phyloP scores from a whole-genome alignment of 1,139 yeast genomes.

The Scheffersomyces lignicola region DNA sequence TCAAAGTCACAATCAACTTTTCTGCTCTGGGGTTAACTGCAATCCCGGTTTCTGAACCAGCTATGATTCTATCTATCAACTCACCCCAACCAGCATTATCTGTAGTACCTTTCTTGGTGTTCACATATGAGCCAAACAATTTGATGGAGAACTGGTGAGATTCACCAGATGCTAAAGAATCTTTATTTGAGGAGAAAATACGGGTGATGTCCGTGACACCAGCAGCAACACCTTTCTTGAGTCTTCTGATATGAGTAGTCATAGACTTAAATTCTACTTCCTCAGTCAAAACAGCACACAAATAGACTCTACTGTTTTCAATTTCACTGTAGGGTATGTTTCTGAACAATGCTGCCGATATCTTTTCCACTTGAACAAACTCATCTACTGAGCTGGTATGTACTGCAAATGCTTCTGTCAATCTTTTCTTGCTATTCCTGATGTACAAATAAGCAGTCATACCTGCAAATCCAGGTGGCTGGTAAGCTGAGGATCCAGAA shows the following conservation, averaged over 20 bases:
- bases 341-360: slow-evolving; percentile 77
- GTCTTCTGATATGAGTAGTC: slow-evolving; percentile 33
- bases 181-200: slow-evolving; percentile 66
- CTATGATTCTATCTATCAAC: slow-evolving; percentile 71
- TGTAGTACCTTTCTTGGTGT: slow-evolving; percentile 29
- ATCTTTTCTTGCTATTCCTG: slow-evolving; percentile 61
- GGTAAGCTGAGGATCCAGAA: slow-evolving; percentile 57
- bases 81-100: slow-evolving; percentile 89
- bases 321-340: slow-evolving; percentile 75
- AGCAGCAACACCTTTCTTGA: slow-evolving; percentile 82
- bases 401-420: slow-evolving; percentile 81
- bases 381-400: slow-evolving; percentile 61
- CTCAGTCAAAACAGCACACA: slow-evolving; percentile 70
- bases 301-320: slow-evolving; percentile 59
- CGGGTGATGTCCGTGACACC: slow-evolving; percentile 88
- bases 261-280: slow-evolving; percentile 42
- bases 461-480: slow-evolving; percentile 70
- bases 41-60: slow-evolving; percentile 76
- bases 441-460: slow-evolving; percentile 73
- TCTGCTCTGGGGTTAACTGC: slow-evolving; percentile 85
- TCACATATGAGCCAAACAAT: slow-evolving; percentile 68
- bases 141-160: slow-evolving; percentile 72
- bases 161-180: slow-evolving; percentile 59
- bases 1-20: slow-evolving; percentile 65
- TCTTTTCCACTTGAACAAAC: slow-evolving; percentile 60